Base-by-base conservation (phyloP, 2,329 filamentous ascomycete species). In the Aspergillus sergii region DNA sequence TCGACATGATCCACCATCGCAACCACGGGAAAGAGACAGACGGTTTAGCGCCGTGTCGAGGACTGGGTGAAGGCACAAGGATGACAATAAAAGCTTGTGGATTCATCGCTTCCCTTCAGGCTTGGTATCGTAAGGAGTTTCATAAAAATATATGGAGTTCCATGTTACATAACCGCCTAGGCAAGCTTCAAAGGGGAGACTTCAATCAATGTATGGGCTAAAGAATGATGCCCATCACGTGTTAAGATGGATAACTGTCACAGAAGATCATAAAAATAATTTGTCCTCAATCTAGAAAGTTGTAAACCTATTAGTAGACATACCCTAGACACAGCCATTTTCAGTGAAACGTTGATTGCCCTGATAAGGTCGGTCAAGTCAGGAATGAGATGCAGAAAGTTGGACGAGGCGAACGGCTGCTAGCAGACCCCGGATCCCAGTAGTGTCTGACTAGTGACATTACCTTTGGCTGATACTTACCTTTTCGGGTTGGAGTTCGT, bases 401-500 rank as follows among this genome's bases (percentile, higher is more conserved):
- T 68, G 64, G 65, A 64, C 62, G 53, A 66, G 61, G 66, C 63
- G 66, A 69, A 68, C 65, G 58, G 63, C 62, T 65, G 41, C 64
- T 64, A 64, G 64, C 34, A 63, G 64, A 68, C 65, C 65, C 64
- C 65, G 59, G 68, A 67, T 66, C 65, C 68, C 48, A 58, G 67
- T 66, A 67, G 67, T 56, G 66, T 59, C 58, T 60, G 59, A 56
- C 61, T 66, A 65, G 58, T 32, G 61, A 65, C 66, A 66, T 69
- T 70, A 60, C 55, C 57, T 28, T 60, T 46, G 60, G 67, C 43
- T 66, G 63, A 69, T 69, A 66, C 66, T 58, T 70, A 58, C 69
- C 66, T 34, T 63, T 64, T 56, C 11, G 60, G 66, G 56, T 63
- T 69, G 68, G 67, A 60, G 66, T 65, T 67, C 64, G 65, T 69